Percentiles rank a stretch among this genome's conserved stretches.
Evolutionary conservation across 2,329 filamentous ascomycete species (phyloP).

Genomic region (Venturia asperata): DNA sequence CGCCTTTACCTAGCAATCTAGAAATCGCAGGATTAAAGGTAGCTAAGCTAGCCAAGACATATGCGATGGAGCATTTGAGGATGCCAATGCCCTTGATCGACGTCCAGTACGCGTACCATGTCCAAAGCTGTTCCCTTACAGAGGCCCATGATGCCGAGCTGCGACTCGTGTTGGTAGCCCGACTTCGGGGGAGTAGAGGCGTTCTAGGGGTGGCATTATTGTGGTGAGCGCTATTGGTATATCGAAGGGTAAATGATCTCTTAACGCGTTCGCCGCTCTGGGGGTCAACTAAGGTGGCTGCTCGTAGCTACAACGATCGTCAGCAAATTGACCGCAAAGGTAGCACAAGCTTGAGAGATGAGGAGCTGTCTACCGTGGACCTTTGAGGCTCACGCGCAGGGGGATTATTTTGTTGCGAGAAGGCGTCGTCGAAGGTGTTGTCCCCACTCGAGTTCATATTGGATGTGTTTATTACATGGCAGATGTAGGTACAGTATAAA

Average conservation of each 20-base stretch:
- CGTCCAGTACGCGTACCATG: slow-evolving; percentile 47
- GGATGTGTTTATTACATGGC: slow-evolving; percentile 4
- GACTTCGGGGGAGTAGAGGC: slow-evolving; percentile 27
- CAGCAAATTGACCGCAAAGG: background rate
- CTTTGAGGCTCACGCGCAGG: background rate
- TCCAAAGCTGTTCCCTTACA: background rate
- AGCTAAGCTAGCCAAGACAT: slow-evolving; percentile 75
- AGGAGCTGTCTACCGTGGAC: background rate
- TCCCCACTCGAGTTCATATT: slow-evolving; percentile 11
- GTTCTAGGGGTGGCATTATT: slow-evolving; percentile 36
- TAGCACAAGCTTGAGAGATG: background rate
- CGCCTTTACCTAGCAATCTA: slow-evolving; percentile 67
- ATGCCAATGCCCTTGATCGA: slow-evolving; percentile 73
- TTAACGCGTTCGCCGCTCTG: slow-evolving; percentile 77
- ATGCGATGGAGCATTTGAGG: slow-evolving; percentile 85
- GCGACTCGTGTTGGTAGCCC: slow-evolving; percentile 13
- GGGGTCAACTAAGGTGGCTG: slow-evolving; percentile 82
- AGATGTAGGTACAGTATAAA: background rate
- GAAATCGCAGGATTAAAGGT: slow-evolving; percentile 74
- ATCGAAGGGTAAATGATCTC: slow-evolving; percentile 63
- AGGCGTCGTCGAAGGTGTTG: slow-evolving; percentile 8
- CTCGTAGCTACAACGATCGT: slow-evolving; percentile 52
- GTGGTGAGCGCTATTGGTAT: slow-evolving; percentile 45
- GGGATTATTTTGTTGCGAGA: background rate
- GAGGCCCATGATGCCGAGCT: slow-evolving; percentile 1